Evolutionary conservation across 73 alveolate species (phyloP).

Genomic region (Durusdinium trenchii): DNA sequence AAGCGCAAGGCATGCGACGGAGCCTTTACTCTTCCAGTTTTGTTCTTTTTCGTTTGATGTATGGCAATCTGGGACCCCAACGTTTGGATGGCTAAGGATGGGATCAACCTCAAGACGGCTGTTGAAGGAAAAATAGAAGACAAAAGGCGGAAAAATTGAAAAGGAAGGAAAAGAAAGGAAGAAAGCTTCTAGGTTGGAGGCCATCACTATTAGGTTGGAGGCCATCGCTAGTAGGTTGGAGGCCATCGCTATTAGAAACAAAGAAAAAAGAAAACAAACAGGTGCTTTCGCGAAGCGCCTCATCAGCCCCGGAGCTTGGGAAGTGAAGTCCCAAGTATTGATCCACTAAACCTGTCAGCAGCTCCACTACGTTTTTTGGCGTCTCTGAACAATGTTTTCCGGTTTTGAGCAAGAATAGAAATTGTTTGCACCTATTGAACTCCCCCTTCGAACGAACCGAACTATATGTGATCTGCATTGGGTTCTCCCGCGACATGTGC

Average conservation of each 20-base stretch:
- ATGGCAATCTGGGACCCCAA: neutral
- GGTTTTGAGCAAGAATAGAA: neutral
- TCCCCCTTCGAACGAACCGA: neutral
- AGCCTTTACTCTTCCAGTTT: neutral
- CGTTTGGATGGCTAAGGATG: constrained; percentile 43
- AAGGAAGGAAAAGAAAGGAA: too few relatives aligned
- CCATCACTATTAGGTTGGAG: too few relatives aligned
- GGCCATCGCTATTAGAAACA: too few relatives aligned
- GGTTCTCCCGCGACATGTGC: neutral
- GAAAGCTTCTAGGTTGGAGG: too few relatives aligned
- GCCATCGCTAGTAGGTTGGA: too few relatives aligned
- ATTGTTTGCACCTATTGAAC: too few relatives aligned
- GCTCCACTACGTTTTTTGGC: neutral
- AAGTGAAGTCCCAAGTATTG: constrained; percentile 84
- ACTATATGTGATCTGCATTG: neutral
- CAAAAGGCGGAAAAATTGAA: neutral
- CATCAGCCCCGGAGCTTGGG: constrained; percentile 30
- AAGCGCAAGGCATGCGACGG: constrained; percentile 86
- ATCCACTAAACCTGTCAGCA: constrained; percentile 35
- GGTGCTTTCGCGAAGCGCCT: neutral
- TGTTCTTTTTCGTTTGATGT: too few relatives aligned
- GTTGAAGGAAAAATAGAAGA: neutral
- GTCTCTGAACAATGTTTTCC: neutral
- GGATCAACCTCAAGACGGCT: constrained; percentile 3
- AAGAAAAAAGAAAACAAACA: neutral